Evolutionary conservation across 1,284 basidiomycete species (phyloP).

Genomic region (Trichosporon asahii): DNA sequence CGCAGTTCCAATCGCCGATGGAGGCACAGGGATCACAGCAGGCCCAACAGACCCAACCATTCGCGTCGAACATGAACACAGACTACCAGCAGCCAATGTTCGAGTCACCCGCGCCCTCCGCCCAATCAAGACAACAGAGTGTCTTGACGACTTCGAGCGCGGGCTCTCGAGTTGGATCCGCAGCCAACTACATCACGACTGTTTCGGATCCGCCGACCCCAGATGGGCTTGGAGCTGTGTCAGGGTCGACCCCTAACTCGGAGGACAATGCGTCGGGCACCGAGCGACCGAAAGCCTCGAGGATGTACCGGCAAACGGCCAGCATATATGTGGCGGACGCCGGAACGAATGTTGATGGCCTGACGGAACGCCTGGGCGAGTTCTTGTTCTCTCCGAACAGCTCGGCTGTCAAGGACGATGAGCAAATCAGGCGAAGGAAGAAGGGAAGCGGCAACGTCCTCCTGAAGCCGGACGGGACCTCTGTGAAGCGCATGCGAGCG

Average conservation of each 20-base stretch:
- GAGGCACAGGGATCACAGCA: not conserved
- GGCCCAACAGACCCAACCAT: not conserved
- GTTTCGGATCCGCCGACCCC: not conserved
- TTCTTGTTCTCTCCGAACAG: conserved; percentile 40
- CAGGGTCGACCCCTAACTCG: not conserved
- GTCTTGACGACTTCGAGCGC: conserved; percentile 2
- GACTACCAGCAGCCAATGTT: not conserved
- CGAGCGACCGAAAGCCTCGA: conserved; percentile 14
- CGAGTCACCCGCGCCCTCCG: not conserved
- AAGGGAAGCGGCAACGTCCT: not conserved
- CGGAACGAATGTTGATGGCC: conserved; percentile 31
- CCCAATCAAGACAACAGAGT: conserved; percentile 1
- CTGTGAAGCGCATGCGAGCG: conserved; percentile 17
- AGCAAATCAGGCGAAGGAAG: conserved; percentile 4
- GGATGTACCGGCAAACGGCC: conserved; percentile 29
- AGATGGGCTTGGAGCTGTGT: not conserved
- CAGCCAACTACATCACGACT: not conserved
- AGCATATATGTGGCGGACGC: conserved; percentile 33
- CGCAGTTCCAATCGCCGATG: not conserved
- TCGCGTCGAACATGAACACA: not conserved
- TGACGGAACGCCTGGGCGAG: conserved; percentile 44
- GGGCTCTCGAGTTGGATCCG: not conserved
- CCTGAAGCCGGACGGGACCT: not conserved
- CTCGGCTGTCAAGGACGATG: conserved; percentile 23
- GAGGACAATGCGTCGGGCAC: not conserved